Percentiles rank a stretch among this genome's conserved stretches.
Conservation (phyloP, 208 protist species). For the Borovskyia barvae region DNA sequence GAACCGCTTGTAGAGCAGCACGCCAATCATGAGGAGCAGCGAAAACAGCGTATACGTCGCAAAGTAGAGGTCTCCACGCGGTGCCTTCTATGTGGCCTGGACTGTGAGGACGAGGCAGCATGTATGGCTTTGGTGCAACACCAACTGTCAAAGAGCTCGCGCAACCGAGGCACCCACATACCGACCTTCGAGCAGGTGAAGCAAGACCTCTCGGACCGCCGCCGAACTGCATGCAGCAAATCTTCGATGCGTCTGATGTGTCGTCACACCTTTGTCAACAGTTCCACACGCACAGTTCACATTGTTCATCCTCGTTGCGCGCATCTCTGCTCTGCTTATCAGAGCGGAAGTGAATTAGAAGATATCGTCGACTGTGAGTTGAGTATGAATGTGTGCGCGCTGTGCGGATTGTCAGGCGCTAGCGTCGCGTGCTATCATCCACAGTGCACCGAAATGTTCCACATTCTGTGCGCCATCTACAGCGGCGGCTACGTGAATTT, state of each 20-base stretch:
- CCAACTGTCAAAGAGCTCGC: conserved; percentile 48
- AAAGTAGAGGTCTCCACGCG: conserved; percentile 46
- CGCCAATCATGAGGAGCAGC: conserved; percentile 47
- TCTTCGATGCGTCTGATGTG: conserved; percentile 47
- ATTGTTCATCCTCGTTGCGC: conserved; percentile 82
- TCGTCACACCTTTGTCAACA: conserved; percentile 63
- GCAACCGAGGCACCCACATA: conserved; percentile 55
- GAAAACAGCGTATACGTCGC: conserved; percentile 69
- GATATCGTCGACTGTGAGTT: conserved; percentile 62
- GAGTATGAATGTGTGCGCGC: conserved; percentile 51
- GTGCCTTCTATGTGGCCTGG: conserved; percentile 76
- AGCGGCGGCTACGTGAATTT: conserved; percentile 85
- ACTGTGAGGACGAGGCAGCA: conserved; percentile 43
- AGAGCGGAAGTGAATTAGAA: conserved; percentile 66
- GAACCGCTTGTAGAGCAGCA: conserved; percentile 63
- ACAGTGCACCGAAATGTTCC: conserved; percentile 79
- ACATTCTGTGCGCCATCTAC: conserved; percentile 78
- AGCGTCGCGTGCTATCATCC: conserved; percentile 83
- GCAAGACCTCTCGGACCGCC: conserved; percentile 46
- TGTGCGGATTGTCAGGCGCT: conserved; percentile 72
- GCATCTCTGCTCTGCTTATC: conserved; percentile 78
- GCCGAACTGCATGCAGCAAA: conserved; percentile 19
- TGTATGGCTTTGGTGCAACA: conserved; percentile 49
- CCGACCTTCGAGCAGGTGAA: conserved; percentile 56
- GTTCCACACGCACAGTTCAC: conserved; percentile 43